Base-by-base conservation (phyloP, 495 filamentous ascomycete genomes). In the Cairneyella variabilis region DNA sequence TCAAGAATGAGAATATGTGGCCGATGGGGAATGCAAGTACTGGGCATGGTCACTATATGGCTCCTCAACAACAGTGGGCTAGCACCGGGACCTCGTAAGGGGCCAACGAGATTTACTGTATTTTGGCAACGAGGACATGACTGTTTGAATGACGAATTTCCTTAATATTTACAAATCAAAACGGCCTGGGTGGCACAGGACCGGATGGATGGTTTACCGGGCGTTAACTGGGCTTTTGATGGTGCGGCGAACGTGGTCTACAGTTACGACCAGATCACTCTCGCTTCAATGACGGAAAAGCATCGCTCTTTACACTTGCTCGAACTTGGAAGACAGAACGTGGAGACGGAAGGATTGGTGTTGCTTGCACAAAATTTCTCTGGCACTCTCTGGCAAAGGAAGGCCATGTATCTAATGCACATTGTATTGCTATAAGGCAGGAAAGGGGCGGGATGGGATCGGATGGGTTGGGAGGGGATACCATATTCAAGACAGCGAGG, bases 1-100 rank as follows among this genome's bases (percentile, higher is more conserved):
- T 30, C n/a, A 53, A 44, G 23, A 20, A 40, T 23, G 56, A 54
- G 26, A 58, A 51, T 14, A 43, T 58, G 17, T 61, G 61, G 59
- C 20, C 32, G 17, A 47, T 57, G 12, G 62, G 62, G 8, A 62
- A 61, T 28, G 18, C 59, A 22, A 56, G 56, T 25, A 16, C 46
- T 7, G 59, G 62, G 4, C 62, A 65, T 51, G 59, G 56, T 17
- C 59, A 62, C 37, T 62, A 58, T 17, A 48, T 56, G 23, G 14
- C 40, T 0, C 22, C 54, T 1, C 53, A 57, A 11, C 57, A 60
- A 40, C 52, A 59, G 34, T 62, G 62, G 55, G 53, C 61, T 20
- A 61, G 55, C 36, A 48, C 56, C 0, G 51, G 55, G 12, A 48
- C 52, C 2, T 59, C 54, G 18, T 64, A 37, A 39, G 3, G 43